phyloP scores from a whole-genome alignment of 225 moss, liverwort and hornwort species.

The Asterella californica region DNA sequence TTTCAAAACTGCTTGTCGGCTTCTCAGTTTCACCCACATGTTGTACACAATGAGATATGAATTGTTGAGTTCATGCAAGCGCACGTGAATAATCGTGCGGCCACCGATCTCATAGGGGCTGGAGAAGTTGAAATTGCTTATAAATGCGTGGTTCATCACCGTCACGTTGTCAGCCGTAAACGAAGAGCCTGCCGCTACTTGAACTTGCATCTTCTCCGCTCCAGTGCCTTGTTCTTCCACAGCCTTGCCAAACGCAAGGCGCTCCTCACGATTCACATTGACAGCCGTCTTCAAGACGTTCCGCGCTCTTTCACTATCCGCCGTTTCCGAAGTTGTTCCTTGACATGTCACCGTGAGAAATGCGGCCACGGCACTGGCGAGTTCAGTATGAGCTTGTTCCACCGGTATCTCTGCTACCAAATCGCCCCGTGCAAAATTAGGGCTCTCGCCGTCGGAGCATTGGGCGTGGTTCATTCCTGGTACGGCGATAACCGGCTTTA shows the following conservation, averaged over 20 bases:
- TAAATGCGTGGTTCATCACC: slow-evolving; percentile 41
- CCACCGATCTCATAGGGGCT: slow-evolving; percentile 44
- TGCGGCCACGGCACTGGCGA: slow-evolving; percentile 41
- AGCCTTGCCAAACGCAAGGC: slow-evolving; percentile 44
- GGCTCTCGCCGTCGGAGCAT: slow-evolving; percentile 34
- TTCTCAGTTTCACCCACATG: slow-evolving; percentile 17
- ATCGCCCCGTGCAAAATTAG: slow-evolving; percentile 40
- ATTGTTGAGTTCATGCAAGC: background rate
- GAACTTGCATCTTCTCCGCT: slow-evolving; percentile 43
- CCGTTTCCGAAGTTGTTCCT: background rate
- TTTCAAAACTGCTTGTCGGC: background rate
- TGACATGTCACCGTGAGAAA: slow-evolving; percentile 32
- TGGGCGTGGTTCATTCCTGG: slow-evolving; percentile 69
- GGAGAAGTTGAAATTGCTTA: slow-evolving; percentile 53
- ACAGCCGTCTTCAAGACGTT: slow-evolving; percentile 42
- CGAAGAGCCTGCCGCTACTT: slow-evolving; percentile 35
- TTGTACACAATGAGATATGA: background rate
- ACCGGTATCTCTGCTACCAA: slow-evolving; percentile 28
- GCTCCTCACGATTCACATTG: slow-evolving; percentile 35
- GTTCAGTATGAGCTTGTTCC: slow-evolving; percentile 31
- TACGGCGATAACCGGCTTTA: slow-evolving; percentile 62
- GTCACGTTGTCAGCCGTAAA: slow-evolving; percentile 34
- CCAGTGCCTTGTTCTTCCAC: slow-evolving; percentile 35
- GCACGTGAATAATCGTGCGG: slow-evolving; percentile 18
- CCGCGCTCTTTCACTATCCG: background rate